Evolutionary conservation across 306 rosid genomes (phyloP).

Genomic region (Quercus rubra): DNA sequence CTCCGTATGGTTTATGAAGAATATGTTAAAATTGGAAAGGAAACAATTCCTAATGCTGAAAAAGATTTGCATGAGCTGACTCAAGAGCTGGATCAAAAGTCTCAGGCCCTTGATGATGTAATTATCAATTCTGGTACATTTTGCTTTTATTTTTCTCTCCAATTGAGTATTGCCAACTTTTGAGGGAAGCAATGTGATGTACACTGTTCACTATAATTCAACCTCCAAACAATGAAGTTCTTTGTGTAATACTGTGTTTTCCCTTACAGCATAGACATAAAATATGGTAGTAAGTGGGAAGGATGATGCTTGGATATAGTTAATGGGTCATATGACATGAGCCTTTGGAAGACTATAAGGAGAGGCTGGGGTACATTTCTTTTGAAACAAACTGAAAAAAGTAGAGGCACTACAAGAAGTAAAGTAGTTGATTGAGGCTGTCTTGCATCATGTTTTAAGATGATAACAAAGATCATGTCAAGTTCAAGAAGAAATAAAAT

Average conservation of each 20-base stretch:
- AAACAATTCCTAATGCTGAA: conserved; percentile 72
- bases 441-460: neutral
- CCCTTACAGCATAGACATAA: neutral
- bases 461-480: neutral
- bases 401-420: too few relatives aligned
- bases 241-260: neutral
- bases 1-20: conserved; percentile 85
- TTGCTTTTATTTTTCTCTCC: conserved; percentile 23
- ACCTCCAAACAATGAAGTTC: neutral
- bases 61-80: conserved; percentile 57
- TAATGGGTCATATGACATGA: too few relatives aligned
- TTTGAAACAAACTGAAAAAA: neutral
- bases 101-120: conserved; percentile 89
- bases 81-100: conserved; percentile 68
- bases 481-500: neutral
- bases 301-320: too few relatives aligned
- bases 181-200: conserved; percentile 1
- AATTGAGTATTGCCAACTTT: neutral
- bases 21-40: conserved; percentile 67
- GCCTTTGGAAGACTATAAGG: too few relatives aligned
- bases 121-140: conserved; percentile 19
- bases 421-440: too few relatives aligned
- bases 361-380: too few relatives aligned
- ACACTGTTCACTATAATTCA: neutral
- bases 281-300: too few relatives aligned